phyloP scores from a whole-genome alignment of 495 filamentous ascomycete genomes.

The Penicillium chermesinum region DNA sequence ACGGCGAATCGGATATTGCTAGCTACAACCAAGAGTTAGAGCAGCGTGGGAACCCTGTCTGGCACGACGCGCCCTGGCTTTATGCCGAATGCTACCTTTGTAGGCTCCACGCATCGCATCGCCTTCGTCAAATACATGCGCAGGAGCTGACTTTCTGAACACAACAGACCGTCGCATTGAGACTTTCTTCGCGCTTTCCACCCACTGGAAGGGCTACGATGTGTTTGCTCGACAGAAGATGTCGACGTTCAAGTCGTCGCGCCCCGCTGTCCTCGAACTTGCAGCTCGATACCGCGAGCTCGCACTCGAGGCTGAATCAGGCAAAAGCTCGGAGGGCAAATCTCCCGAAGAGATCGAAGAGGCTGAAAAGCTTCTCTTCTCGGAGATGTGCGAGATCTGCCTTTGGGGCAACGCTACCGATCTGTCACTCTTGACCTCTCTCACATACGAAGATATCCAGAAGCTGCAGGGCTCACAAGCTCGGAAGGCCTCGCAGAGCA shows the following conservation, averaged over 20 bases:
- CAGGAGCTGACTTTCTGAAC: slow-evolving; percentile 13
- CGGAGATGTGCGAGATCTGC: slow-evolving; percentile 94
- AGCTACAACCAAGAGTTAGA: slow-evolving; percentile 84
- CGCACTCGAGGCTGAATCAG: slow-evolving; percentile 48
- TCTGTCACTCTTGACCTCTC: slow-evolving; percentile 79
- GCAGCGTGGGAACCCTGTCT: slow-evolving; percentile 64
- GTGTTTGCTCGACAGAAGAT: slow-evolving; percentile 90
- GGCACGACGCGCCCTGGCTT: slow-evolving; percentile 84
- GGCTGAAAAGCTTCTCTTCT: slow-evolving; percentile 73
- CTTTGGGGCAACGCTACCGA: slow-evolving; percentile 98
- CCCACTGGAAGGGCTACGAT: slow-evolving; percentile 88
- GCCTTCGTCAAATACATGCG: not conserved
- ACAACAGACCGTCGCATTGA: slow-evolving; percentile 59
- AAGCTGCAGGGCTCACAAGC: slow-evolving; percentile 87
- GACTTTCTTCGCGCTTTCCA: slow-evolving; percentile 69
- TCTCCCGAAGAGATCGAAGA: slow-evolving; percentile 53
- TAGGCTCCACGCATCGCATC: slow-evolving; percentile 41
- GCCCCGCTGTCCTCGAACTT: slow-evolving; percentile 84
- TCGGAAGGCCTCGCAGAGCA: slow-evolving; percentile 75
- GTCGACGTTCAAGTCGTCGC: slow-evolving; percentile 86
- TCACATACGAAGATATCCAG: slow-evolving; percentile 94
- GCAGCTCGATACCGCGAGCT: slow-evolving; percentile 69
- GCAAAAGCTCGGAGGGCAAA: slow-evolving; percentile 24
- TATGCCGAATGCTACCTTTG: slow-evolving; percentile 94
- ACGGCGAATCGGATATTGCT: slow-evolving; percentile 71